phyloP scores from a whole-genome alignment of 495 filamentous ascomycete genomes.

The Delitschia confertaspora region DNA sequence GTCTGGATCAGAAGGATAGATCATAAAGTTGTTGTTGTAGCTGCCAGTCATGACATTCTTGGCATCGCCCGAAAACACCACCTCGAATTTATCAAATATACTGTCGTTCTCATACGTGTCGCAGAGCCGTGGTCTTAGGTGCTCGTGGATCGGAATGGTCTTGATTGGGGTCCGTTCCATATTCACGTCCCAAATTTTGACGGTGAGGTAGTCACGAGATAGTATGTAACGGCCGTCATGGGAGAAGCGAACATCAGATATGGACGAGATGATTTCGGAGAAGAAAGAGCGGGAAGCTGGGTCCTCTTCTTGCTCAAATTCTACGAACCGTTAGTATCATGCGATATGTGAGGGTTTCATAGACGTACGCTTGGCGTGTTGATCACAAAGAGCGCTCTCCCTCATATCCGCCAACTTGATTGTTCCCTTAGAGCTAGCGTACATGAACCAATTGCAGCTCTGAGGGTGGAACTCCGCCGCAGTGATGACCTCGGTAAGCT shows the following conservation, averaged over 20 bases:
- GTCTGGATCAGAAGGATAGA: slow-evolving; percentile 90
- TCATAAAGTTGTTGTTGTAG: slow-evolving; percentile 99
- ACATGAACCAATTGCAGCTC: slow-evolving; percentile 99
- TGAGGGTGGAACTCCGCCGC: slow-evolving; percentile 94
- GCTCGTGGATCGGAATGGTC: slow-evolving; percentile 97
- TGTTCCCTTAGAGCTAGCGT: slow-evolving; percentile 96
- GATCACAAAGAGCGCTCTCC: slow-evolving; percentile 88
- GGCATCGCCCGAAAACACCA: slow-evolving; percentile 95
- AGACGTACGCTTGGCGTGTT: slow-evolving; percentile 83
- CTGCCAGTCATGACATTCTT: slow-evolving; percentile 99
- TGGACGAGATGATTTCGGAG: slow-evolving; percentile 98
- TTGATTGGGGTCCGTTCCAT: slow-evolving; percentile 97
- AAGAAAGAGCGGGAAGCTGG: slow-evolving; percentile 98
- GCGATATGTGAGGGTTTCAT: no score
- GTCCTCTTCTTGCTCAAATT: slow-evolving; percentile 98
- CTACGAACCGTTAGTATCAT: no score
- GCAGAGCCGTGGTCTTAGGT: slow-evolving; percentile 86
- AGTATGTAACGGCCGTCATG: slow-evolving; percentile 94
- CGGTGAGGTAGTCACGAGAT: slow-evolving; percentile 93
- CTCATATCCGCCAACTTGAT: slow-evolving; percentile 99
- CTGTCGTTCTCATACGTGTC: slow-evolving; percentile 99
- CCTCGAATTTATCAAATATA: slow-evolving; percentile 99
- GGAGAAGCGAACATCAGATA: slow-evolving; percentile 96
- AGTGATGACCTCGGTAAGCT: slow-evolving; percentile 96
- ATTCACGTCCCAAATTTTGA: slow-evolving; percentile 99